A percentile compares a stretch with the other conserved stretches of the same genome.
Evolutionary conservation across 1,284 basidiomycete genomes (phyloP).

Genomic region (Cutaneotrichosporon dermatis): DNA sequence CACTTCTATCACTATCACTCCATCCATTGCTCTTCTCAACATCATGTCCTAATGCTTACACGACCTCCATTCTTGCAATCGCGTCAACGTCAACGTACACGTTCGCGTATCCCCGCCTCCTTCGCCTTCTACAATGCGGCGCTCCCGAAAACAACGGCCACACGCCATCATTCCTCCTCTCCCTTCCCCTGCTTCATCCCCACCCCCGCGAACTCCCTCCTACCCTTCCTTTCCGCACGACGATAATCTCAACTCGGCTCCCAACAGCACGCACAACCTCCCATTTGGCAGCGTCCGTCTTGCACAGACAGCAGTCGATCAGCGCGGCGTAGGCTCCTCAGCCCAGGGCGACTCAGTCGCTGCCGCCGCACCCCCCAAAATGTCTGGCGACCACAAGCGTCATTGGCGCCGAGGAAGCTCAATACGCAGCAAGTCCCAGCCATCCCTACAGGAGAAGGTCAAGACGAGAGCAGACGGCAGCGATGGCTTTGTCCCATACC

Average conservation of each 20-base stretch:
- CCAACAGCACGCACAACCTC: not conserved
- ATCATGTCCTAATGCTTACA: slow-evolving; percentile 1
- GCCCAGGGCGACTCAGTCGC: slow-evolving; percentile 3
- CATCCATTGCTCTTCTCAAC: not conserved
- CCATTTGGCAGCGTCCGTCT: slow-evolving; percentile 5
- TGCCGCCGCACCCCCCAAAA: not conserved
- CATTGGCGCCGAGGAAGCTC: slow-evolving; percentile 1
- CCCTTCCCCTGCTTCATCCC: not conserved
- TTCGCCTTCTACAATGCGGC: not conserved
- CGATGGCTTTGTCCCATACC: slow-evolving; percentile 19
- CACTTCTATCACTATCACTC: not conserved
- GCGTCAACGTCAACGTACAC: not conserved
- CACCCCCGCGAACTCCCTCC: not conserved
- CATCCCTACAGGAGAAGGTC: not conserved
- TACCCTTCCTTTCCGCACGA: not conserved
- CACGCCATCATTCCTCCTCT: not conserved
- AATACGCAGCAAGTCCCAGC: slow-evolving; percentile 3
- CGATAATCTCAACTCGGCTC: not conserved
- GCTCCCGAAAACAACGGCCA: not conserved
- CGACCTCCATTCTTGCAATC: not conserved
- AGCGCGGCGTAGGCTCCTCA: not conserved
- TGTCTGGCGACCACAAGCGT: not conserved
- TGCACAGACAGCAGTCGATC: not conserved
- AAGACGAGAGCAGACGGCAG: not conserved
- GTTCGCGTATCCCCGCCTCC: not conserved